Percentiles rank a stretch among this genome's conserved stretches.
Evolutionary conservation across 805 yeast genomes (phyloP).

Genomic region (Cyberlindnera nakhonratchasimensis): DNA sequence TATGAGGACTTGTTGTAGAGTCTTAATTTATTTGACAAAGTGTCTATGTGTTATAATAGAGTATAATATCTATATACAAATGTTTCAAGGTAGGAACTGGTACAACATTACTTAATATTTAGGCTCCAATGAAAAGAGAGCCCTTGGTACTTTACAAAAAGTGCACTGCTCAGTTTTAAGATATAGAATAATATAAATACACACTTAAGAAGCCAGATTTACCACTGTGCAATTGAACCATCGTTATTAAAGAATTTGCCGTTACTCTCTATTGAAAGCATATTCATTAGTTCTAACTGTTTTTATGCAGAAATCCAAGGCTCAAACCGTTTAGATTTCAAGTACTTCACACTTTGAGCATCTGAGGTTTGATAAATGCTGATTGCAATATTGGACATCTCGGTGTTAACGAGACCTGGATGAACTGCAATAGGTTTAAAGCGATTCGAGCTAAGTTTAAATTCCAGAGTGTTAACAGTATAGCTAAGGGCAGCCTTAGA

Average conservation of each 20-base stretch:
- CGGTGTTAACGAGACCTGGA: conserved; percentile 38
- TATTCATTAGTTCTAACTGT: conserved; percentile 1
- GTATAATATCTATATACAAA: too few species aligned
- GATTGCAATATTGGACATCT: conserved; percentile 12
- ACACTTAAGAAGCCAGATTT: too few species aligned
- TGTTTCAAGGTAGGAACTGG: too few species aligned
- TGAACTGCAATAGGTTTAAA: conserved; percentile 31
- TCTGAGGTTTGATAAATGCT: background rate
- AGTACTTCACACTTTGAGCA: background rate
- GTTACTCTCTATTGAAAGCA: conserved; percentile 2
- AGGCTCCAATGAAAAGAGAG: too few species aligned
- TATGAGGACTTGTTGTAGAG: too few species aligned
- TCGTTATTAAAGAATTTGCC: conserved; percentile 12
- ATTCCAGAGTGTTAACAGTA: conserved; percentile 27
- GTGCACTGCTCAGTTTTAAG: too few species aligned
- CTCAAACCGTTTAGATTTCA: background rate
- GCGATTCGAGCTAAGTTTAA: conserved; percentile 27
- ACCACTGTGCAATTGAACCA: conserved; percentile 3
- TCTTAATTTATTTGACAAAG: too few species aligned
- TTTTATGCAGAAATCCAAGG: conserved; percentile 1
- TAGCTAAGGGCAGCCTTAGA: conserved; percentile 39
- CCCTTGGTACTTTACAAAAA: too few species aligned
- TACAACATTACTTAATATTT: too few species aligned
- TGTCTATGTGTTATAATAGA: too few species aligned
- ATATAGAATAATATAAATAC: too few species aligned